These are phyloP conservation scores for Ambrosiella beaveri DNA, from an alignment of 2,329 filamentous ascomycete species.

Conservation along the genomic window DNA sequence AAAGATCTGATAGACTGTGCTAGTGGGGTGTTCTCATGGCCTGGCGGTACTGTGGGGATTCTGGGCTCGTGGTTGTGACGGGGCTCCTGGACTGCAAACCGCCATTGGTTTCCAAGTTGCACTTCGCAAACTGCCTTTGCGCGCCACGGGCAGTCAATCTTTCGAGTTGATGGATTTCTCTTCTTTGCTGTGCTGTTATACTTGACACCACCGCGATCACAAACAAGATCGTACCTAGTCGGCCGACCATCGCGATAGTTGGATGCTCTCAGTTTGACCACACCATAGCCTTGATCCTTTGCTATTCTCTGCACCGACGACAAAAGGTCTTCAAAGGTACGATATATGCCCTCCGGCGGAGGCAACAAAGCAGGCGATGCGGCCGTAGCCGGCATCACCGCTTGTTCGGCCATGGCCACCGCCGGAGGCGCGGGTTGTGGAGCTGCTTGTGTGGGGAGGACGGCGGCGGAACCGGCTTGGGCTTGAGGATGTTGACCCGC, in stretches of 20 bases:
- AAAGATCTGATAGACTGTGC: conserved; percentile 40
- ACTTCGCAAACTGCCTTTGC: conserved; percentile 48
- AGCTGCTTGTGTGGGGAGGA: conserved; percentile 1
- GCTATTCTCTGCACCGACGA: conserved; percentile 39
- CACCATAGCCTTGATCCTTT: conserved; percentile 45
- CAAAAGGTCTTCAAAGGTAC: conserved; percentile 41
- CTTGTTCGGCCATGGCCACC: conserved; percentile 20
- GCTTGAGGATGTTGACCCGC: conserved; percentile 4
- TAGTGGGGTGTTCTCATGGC: conserved; percentile 40
- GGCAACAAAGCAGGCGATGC: conserved; percentile 32
- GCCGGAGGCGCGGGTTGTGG: conserved; percentile 10
- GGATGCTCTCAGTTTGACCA: conserved; percentile 44
- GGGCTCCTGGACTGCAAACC: conserved; percentile 43
- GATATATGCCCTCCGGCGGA: conserved; percentile 42
- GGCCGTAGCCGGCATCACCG: conserved; percentile 27
- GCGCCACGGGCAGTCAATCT: conserved; percentile 46
- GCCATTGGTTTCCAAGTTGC: conserved; percentile 44
- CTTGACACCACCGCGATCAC: conserved; percentile 45
- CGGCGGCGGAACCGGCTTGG: not conserved
- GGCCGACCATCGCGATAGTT: conserved; percentile 47
- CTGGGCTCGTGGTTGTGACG: conserved; percentile 45
- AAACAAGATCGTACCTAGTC: conserved; percentile 44
- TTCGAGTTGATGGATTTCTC: conserved; percentile 44
- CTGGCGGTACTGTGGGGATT: conserved; percentile 33
- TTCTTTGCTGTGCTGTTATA: conserved; percentile 49